Base-by-base conservation (phyloP, 805 yeast genomes). In the Metschnikowia continentalis region DNA sequence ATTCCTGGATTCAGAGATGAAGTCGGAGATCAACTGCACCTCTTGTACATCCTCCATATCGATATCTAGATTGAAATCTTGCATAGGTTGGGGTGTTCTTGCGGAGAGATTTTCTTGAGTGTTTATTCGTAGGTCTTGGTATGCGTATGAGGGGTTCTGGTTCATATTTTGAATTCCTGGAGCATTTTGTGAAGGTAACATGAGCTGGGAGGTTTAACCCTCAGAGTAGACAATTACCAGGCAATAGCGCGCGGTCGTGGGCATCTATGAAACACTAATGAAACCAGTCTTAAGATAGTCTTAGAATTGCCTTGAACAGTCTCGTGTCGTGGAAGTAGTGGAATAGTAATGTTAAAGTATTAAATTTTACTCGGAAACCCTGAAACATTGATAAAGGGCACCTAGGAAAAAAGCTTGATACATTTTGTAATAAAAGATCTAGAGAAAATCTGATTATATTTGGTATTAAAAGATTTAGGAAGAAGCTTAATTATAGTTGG, bases 41-140 rank as follows among this genome's bases (percentile, higher is more conserved):
- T 77, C 81, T 3, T 62, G 62, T 46, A 68, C 70, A 54, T 77
- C 75, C 47, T 78, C 79, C 63, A 77, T 71, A 1, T 76, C 77
- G 19, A 71, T 3, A 32, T 44, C 47, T 11, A 13, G 36, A 15
- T 35, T 13, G 15, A 35, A 23, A 44, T 35, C 22, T 15, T 17
- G 32, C 47, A 23, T 35, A 32, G 33, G 19, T 20, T 6, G 37
- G 5, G 23, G 26, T 7, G 23, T 15, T 4, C 17, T 5, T 6
- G 15, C 13, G 8, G 19, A 15, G 11, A 22, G 13, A 20, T 8
- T 3, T 7, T 4, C 19, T 15, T 10, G 39, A 15, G 32, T 38
- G 3, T 17, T 20, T 23, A 10, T 3, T 40, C 33, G 46, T 11
- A 22, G 17, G 14, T 20, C 20, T 8, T 33, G n/a, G 8, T 20